Evolutionary conservation across 306 rosid species (phyloP).

Genomic region (Citrullus amarus): DNA sequence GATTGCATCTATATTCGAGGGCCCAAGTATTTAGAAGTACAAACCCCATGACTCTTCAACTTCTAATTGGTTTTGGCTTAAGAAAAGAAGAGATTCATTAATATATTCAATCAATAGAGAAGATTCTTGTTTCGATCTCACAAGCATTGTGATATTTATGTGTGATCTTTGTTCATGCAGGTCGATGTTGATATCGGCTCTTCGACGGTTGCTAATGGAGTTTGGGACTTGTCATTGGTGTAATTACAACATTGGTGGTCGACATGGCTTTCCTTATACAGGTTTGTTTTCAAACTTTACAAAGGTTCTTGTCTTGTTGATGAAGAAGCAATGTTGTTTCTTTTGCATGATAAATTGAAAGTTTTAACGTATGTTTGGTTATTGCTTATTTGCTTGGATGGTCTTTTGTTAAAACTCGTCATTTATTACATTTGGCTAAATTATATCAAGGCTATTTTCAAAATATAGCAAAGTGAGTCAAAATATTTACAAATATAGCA

Average conservation of each 20-base stretch:
- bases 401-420: not conserved
- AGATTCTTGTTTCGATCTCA: conserved; percentile 4
- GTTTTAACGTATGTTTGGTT: not conserved
- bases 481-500: too few species aligned
- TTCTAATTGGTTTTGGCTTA: not conserved
- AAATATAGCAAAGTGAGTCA: not conserved
- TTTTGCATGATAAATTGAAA: not conserved
- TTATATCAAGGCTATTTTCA: too few species aligned
- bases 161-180: conserved; percentile 30
- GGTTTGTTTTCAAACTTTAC: conserved; percentile 26
- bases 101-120: not conserved
- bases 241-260: conserved; percentile 90
- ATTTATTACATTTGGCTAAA: not conserved
- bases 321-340: not conserved
- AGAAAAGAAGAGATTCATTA: not conserved
- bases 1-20: conserved; percentile 95
- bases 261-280: conserved; percentile 99
- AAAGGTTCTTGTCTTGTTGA: not conserved
- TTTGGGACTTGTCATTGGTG: conserved; percentile 94
- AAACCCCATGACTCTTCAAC: not conserved
- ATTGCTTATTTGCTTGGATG: not conserved
- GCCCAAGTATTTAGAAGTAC: conserved; percentile 84
- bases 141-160: not conserved
- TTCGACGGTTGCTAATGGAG: conserved; percentile 98
- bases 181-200: conserved; percentile 99